Percentiles rank a stretch among this genome's conserved stretches.
These are phyloP conservation scores for carrot (Daucus carota) DNA, from an alignment of 129 eudicot species.

Conservation along the genomic window DH1_v3.0 NC_030385.2:5624001-5624500, in stretches of 20 bases:
- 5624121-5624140: too few species aligned
- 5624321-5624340: not conserved
- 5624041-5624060: not conserved
- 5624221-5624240: not conserved
- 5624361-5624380: not conserved
- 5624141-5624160: not conserved
- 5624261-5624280: not conserved
- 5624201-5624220: not conserved
- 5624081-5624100: not conserved
- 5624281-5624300: not conserved
- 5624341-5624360: constrained; percentile 2
- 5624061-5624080: not conserved
- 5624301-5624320: too few species aligned
- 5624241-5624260: not conserved
- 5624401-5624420: not conserved
- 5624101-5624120: not conserved
- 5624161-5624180: not conserved
- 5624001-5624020: not conserved
- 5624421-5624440: not conserved
- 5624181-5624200: not conserved
- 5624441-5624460: not conserved
- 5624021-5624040: not conserved
- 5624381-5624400: not conserved
- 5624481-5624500: not conserved
- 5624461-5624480: not conserved